Evolutionary conservation across 225 moss, liverwort and hornwort species (phyloP).

Genomic region (Straminergon stramineum): DNA sequence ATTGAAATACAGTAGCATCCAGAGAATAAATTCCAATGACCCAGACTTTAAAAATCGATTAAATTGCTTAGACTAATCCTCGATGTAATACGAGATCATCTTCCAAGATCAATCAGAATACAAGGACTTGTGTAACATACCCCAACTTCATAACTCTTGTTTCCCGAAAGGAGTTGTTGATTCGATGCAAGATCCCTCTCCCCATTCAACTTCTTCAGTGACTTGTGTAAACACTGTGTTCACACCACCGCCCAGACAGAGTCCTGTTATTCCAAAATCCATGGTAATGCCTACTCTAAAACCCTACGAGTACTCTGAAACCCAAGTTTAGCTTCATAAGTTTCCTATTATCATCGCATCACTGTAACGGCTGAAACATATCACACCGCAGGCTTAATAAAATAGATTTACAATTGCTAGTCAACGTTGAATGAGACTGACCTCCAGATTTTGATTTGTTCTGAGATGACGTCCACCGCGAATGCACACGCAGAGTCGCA

Average conservation of each 20-base stretch:
- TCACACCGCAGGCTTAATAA: background rate
- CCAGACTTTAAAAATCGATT: too few species aligned
- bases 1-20: background rate
- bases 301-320: background rate
- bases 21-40: background rate
- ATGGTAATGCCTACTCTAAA: background rate
- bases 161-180: slow-evolving; percentile 29
- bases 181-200: slow-evolving; percentile 41
- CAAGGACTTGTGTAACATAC: background rate
- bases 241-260: background rate
- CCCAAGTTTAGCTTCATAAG: background rate
- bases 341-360: background rate
- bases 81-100: background rate
- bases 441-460: slow-evolving; percentile 45
- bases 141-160: slow-evolving; percentile 46
- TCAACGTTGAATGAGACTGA: background rate
- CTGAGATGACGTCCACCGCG: slow-evolving; percentile 1
- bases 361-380: background rate
- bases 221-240: slow-evolving; percentile 37
- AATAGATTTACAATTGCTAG: background rate
- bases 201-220: slow-evolving; percentile 41
- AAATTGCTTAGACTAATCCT: background rate
- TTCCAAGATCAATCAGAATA: background rate
- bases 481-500: slow-evolving; percentile 2
- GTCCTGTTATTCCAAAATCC: slow-evolving; percentile 1